These are phyloP conservation scores for Claviceps arundinis DNA, from an alignment of 2,329 filamentous ascomycete genomes.

Conservation along the genomic window DNA sequence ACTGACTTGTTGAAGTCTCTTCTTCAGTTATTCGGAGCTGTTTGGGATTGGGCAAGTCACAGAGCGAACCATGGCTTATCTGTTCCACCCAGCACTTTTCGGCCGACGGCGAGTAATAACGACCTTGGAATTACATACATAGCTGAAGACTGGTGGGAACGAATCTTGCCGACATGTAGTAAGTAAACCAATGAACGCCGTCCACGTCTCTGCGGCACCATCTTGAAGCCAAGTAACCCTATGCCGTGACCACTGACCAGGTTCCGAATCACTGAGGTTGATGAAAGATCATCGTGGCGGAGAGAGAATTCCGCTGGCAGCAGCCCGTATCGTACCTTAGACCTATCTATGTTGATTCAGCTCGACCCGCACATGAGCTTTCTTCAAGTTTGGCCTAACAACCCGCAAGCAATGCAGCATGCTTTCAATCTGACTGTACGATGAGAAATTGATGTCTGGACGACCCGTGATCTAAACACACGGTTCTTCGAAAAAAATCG, in stretches of 20 bases:
- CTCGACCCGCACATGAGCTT: no score
- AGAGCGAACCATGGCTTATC: slow-evolving; percentile 3
- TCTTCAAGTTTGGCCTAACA: no score
- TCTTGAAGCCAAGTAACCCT: slow-evolving; percentile 5
- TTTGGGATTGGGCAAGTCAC: background rate
- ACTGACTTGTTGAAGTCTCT: background rate
- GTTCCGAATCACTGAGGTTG: slow-evolving; percentile 6
- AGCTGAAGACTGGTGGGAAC: background rate
- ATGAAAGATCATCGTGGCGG: background rate
- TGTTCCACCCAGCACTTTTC: slow-evolving; percentile 1
- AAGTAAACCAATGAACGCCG: slow-evolving; percentile 19
- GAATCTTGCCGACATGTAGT: slow-evolving; percentile 2
- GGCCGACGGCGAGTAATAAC: background rate
- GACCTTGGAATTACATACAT: background rate
- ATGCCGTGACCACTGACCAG: slow-evolving; percentile 15
- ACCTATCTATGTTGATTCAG: no score
- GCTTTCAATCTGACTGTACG: no score
- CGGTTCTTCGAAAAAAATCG: no score
- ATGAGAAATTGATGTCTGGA: no score
- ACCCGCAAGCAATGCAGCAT: no score
- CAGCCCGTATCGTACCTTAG: no score
- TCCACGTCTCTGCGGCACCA: slow-evolving; percentile 24
- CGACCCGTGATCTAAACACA: no score
- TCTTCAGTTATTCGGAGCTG: background rate
- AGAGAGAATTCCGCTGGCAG: background rate